Evolutionary conservation across 495 filamentous ascomycete genomes (phyloP), one percentile per base, ranked within the genome.

Genomic region (Niebla homalea): DNA sequence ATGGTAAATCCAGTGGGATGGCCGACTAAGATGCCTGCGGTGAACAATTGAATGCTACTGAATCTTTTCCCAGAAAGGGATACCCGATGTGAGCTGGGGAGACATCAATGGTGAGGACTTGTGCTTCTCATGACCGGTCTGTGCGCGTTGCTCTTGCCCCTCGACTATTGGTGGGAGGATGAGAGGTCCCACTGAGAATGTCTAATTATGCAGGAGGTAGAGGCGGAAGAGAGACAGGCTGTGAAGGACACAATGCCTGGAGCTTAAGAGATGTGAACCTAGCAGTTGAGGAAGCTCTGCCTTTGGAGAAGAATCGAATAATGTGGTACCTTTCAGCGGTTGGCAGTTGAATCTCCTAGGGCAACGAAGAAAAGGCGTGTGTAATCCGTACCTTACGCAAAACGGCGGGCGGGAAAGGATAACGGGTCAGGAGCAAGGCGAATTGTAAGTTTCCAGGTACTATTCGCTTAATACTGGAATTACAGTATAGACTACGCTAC

Each of bases 221-320:
- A 56, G 51, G 46, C 47, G 46, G 55, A 53, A 48, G 49, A 58
- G 50, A 50, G 40, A 49, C 20, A 43, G 25, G 46, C 36, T 45
- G 49, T 36, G 51, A 55, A 43, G 59, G 44, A 51, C 32, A 50
- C 37, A 53, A 48, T 52, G 50, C 29, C 29, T 32, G 29, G 8
- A 32, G 8, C 29, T 32, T 32, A 32, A 32, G 29, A 32, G 29
- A 32, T 32, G 29, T 32, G 29, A 32, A 8, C 29, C 29, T 32
- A 32, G 14, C 29, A 32, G 14, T 32, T 32, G 29, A 32, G 14
- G 29, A 32, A 32, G 29, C 26, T 29, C 26, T 29, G 26, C 29
- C 29, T 32, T 7, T 32, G 7, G 29, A 32, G 29, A 32, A 32
- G 29, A 32, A 32, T 32, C 14, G 29, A 11, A 32, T 32, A 32